Percentiles rank a stretch among this genome's conserved stretches.
Evolutionary conservation across 1,284 basidiomycete species (phyloP).

Genomic region (Chondrostereum purpureum): DNA sequence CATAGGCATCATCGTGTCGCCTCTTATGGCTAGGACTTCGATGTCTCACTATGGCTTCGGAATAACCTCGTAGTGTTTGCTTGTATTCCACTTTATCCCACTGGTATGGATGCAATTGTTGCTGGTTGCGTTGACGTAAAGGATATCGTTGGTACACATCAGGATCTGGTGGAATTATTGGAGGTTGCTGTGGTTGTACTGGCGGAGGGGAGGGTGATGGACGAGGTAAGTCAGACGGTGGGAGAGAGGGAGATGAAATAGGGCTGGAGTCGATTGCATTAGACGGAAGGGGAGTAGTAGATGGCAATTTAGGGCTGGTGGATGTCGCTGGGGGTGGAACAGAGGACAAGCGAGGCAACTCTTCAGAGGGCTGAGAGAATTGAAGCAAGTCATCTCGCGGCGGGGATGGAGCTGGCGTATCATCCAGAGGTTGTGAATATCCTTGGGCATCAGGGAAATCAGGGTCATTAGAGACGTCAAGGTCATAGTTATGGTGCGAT

Average conservation of each 20-base stretch:
- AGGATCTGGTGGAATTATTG: slow-evolving; percentile 15
- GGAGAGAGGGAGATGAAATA: not conserved
- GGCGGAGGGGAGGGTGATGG: slow-evolving; percentile 3
- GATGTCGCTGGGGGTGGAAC: not conserved
- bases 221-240: not conserved
- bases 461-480: no score
- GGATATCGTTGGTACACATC: slow-evolving; percentile 33
- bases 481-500: not conserved
- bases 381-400: not conserved
- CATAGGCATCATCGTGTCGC: slow-evolving; percentile 22
- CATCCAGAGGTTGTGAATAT: not conserved
- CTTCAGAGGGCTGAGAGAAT: not conserved
- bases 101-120: slow-evolving; percentile 50
- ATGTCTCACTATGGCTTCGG: slow-evolving; percentile 53
- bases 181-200: slow-evolving; percentile 1
- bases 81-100: slow-evolving; percentile 45
- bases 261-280: not conserved
- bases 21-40: slow-evolving; percentile 23
- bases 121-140: slow-evolving; percentile 40
- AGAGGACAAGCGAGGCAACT: not conserved
- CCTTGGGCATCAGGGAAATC: no score
- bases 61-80: slow-evolving; percentile 35
- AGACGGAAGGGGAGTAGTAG: not conserved
- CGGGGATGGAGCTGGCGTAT: not conserved
- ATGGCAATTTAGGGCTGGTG: not conserved